Evolutionary conservation across 495 filamentous ascomycete species (phyloP).

Genomic region (Platismatia glauca): DNA sequence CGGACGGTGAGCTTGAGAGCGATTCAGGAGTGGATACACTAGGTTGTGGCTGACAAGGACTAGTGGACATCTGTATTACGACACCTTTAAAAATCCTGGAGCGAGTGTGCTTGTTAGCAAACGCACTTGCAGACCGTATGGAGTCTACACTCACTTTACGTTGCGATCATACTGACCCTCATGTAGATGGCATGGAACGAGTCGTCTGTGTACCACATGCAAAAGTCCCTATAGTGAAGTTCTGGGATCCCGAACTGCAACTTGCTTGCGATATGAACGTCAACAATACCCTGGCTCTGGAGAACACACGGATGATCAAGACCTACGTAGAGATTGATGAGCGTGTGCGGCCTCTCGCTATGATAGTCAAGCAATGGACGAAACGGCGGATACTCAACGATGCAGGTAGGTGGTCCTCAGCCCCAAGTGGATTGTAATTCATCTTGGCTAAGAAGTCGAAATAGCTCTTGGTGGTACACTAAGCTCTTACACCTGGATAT

Average conservation of each 20-base stretch:
- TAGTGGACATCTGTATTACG: slow-evolving; percentile 96
- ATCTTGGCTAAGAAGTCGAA: slow-evolving; percentile 16
- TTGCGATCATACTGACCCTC: slow-evolving; percentile 24
- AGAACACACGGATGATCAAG: slow-evolving; percentile 97
- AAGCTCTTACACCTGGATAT: slow-evolving; percentile 99
- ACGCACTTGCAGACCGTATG: slow-evolving; percentile 75
- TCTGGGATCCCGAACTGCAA: slow-evolving; percentile 88
- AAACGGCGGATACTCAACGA: slow-evolving; percentile 87
- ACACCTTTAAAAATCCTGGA: slow-evolving; percentile 79
- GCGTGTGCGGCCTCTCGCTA: slow-evolving; percentile 80
- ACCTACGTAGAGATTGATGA: slow-evolving; percentile 93
- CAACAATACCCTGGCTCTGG: slow-evolving; percentile 87
- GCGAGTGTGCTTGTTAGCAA: slow-evolving; percentile 77
- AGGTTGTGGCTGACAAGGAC: slow-evolving; percentile 22
- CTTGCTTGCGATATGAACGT: slow-evolving; percentile 98
- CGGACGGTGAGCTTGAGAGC: slow-evolving; percentile 60
- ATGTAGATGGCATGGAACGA: slow-evolving; percentile 83
- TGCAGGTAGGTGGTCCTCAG: slow-evolving; percentile 57
- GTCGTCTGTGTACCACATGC: slow-evolving; percentile 89
- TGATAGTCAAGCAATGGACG: slow-evolving; percentile 97
- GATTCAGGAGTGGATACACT: not conserved
- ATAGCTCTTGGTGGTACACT: slow-evolving; percentile 84
- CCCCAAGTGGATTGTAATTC: not conserved
- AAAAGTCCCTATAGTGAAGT: slow-evolving; percentile 97
- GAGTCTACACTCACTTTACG: slow-evolving; percentile 12